Conservation (phyloP, 805 yeast genomes). For the Ogataea angusta region DNA sequence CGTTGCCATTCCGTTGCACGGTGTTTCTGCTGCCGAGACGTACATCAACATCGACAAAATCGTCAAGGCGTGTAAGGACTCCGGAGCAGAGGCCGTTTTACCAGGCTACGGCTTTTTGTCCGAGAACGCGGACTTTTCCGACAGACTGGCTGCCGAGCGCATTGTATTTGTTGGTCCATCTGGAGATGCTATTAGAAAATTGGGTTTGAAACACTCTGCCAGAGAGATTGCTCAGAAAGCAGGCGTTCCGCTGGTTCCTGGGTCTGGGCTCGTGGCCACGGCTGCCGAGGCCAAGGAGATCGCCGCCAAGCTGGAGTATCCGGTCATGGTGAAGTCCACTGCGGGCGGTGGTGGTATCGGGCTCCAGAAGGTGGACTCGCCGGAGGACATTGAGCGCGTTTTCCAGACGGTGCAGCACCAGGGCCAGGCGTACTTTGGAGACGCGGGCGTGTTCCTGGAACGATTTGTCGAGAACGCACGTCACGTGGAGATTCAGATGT, state of each 20-base stretch:
- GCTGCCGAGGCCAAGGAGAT: slow-evolving; percentile 71
- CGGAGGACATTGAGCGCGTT: slow-evolving; percentile 75
- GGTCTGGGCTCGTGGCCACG: slow-evolving; percentile 75
- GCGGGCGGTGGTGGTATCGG: slow-evolving; percentile 99
- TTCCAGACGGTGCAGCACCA: slow-evolving; percentile 91
- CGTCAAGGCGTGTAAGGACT: slow-evolving; percentile 74
- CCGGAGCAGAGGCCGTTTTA: slow-evolving; percentile 90
- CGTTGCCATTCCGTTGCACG: slow-evolving; percentile 72
- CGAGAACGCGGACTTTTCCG: slow-evolving; percentile 95
- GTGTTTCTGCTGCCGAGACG: slow-evolving; percentile 85
- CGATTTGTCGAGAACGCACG: slow-evolving; percentile 92
- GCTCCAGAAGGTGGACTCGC: slow-evolving; percentile 84
- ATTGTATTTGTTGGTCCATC: slow-evolving; percentile 95
- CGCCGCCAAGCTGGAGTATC: slow-evolving; percentile 77
- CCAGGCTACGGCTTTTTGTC: slow-evolving; percentile 98
- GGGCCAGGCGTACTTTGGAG: slow-evolving; percentile 91
- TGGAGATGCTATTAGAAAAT: slow-evolving; percentile 85
- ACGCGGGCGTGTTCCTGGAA: slow-evolving; percentile 92
- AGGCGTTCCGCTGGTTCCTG: slow-evolving; percentile 97
- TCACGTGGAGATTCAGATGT: slow-evolving; percentile 94
- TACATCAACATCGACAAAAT: slow-evolving; percentile 84
- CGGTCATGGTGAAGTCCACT: slow-evolving; percentile 94
- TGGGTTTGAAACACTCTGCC: slow-evolving; percentile 96
- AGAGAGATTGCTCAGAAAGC: slow-evolving; percentile 89
- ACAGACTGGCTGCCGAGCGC: slow-evolving; percentile 76